phyloP scores from a whole-genome alignment of 176 grass and related monocot species.

The Chrysopogon serrulatus region DNA sequence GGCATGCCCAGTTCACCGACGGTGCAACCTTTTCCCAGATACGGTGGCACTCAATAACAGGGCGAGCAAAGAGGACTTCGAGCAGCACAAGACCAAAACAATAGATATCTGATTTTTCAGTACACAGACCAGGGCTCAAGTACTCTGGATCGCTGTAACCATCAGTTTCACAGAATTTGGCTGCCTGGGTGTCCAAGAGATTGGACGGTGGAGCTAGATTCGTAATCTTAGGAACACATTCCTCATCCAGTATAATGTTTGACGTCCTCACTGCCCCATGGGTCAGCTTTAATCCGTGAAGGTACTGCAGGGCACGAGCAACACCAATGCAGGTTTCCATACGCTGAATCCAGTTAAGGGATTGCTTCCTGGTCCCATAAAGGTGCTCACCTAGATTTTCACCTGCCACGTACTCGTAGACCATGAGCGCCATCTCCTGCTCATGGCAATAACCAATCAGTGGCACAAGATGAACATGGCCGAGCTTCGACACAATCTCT shows the following conservation, averaged over 20 bases:
- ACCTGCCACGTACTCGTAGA: not conserved
- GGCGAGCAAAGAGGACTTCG: not conserved
- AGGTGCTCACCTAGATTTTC: not conserved
- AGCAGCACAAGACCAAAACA: not conserved
- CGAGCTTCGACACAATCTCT: not conserved
- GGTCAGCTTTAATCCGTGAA: not conserved
- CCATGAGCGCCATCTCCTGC: not conserved
- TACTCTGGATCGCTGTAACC: not conserved
- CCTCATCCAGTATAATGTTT: not conserved
- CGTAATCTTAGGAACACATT: not conserved
- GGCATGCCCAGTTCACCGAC: not conserved
- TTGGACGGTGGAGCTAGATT: no score
- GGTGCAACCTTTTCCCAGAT: accelerated
- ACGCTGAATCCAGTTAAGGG: not conserved
- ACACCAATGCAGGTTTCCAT: not conserved
- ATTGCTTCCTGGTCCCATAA: no score
- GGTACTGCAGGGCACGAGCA: not conserved
- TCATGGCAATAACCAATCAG: not conserved
- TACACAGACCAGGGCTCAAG: accelerated
- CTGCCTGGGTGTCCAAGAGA: no score
- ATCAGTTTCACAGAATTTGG: no score
- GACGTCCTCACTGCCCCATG: not conserved
- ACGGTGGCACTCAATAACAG: accelerated
- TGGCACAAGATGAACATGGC: not conserved
- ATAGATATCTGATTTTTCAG: not conserved